Base-by-base conservation (phyloP, 2,329 filamentous ascomycete genomes). In the Bipolaris gigantea region DNA sequence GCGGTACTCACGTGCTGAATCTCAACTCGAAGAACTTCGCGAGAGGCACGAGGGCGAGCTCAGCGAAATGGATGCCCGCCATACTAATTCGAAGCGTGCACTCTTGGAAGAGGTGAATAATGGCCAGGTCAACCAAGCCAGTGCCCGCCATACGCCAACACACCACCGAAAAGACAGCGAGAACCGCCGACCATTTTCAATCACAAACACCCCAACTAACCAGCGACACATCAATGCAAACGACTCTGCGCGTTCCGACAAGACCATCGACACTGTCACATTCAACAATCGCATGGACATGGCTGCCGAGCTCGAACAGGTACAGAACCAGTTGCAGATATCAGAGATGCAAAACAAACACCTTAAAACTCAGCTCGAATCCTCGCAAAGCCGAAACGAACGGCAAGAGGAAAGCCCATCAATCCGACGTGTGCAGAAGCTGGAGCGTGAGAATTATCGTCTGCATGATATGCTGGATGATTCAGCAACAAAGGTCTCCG, bases 331-430 rank as follows among this genome's bases (percentile, higher is more conserved):
- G 72, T 83, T 97, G 47, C 93, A 97, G 70, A 85, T 97, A 72
- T 87, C 89, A 4, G 89, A 97, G 74, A 96, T 97, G 90, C 90
- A 95, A 65, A 97, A 96, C 75, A 87, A 89, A 32, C 92, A 97
- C 67, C 84, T 97, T 5, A 90, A 96, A 70, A 92, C 85, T 69
- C 92, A 97, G 70, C 79, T 97, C 38, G 89, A 93, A 35, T 85
- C 89, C 42, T 86, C 85, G 0, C 85, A 87, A 3, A 77, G 76
- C 5, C 82, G 82, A 21, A 87, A 89, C 52, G 74, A 77, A 33
- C 85, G 80, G 72, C 79, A 85, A 52, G 89, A 93, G 36, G 87
- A 94, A 40, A 93, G 87, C 63, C 90, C 90, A 1, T 93, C 90
- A 1, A 73, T 89, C 43, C 84, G 88, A 50, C 87, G 94, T 15